Evolutionary conservation across 192 early-diverging fungal genomes (phyloP).

Genomic region (Kappamyces sp.): DNA sequence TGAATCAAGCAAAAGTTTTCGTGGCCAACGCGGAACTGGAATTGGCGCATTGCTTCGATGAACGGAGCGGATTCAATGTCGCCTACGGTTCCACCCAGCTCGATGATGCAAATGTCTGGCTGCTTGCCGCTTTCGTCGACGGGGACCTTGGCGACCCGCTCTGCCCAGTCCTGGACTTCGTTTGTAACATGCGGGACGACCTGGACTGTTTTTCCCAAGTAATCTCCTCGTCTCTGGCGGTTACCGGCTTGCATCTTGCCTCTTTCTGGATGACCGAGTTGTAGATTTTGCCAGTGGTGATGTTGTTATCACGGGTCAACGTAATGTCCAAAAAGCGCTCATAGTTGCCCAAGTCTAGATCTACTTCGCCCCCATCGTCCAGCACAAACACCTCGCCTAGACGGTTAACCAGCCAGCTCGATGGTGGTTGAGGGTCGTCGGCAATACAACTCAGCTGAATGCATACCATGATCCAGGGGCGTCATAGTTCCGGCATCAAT

Average conservation of each 20-base stretch:
- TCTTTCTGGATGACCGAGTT: slow-evolving; percentile 90
- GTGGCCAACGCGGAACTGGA: slow-evolving; percentile 98
- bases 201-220: slow-evolving; percentile 98
- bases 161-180: slow-evolving; percentile 97
- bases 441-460: background rate
- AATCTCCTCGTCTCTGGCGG: slow-evolving; percentile 61
- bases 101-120: slow-evolving; percentile 97
- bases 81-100: slow-evolving; percentile 96
- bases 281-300: slow-evolving; percentile 99
- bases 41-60: slow-evolving; percentile 99
- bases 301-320: slow-evolving; percentile 95
- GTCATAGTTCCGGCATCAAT: slow-evolving; percentile 97
- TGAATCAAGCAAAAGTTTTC: slow-evolving; percentile 98
- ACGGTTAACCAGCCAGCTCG: background rate
- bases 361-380: slow-evolving; percentile 97
- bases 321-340: slow-evolving; percentile 95
- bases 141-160: slow-evolving; percentile 85
- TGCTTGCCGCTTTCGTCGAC: slow-evolving; percentile 73
- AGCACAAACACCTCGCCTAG: slow-evolving; percentile 96
- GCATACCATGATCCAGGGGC: slow-evolving; percentile 90
- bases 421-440: background rate
- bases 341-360: slow-evolving; percentile 98
- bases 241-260: slow-evolving; percentile 18
- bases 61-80: slow-evolving; percentile 99
- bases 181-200: slow-evolving; percentile 98